Percentiles rank a stretch among this genome's conserved stretches.
Conservation (phyloP, 2,329 filamentous ascomycete genomes). For the Pezicula neosporulosa region DNA sequence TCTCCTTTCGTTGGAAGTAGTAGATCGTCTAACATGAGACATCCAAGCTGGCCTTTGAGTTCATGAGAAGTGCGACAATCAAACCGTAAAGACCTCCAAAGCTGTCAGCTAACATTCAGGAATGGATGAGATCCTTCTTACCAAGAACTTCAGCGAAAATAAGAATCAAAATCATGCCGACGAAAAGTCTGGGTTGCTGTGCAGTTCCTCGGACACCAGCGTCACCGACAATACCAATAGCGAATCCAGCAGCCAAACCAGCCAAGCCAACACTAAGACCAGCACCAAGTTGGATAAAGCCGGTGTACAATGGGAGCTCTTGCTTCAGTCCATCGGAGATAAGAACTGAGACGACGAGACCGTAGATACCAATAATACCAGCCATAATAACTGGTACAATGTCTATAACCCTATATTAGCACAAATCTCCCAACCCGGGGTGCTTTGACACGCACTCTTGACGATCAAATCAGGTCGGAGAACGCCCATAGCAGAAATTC, state of each 20-base stretch:
- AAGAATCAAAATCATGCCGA: slow-evolving; percentile 79
- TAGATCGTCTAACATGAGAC: slow-evolving; percentile 51
- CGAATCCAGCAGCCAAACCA: slow-evolving; percentile 81
- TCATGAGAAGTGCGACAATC: slow-evolving; percentile 99
- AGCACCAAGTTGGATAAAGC: slow-evolving; percentile 82
- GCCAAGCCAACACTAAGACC: slow-evolving; percentile 79
- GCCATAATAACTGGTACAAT: slow-evolving; percentile 99
- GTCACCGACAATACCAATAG: slow-evolving; percentile 85
- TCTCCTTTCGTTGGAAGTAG: slow-evolving; percentile 16
- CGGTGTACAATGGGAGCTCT: slow-evolving; percentile 70
- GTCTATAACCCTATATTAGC: slow-evolving; percentile 52
- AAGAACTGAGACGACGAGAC: slow-evolving; percentile 82
- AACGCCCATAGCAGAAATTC: slow-evolving; percentile 98
- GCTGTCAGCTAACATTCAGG: slow-evolving; percentile 22
- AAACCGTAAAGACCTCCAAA: slow-evolving; percentile 89
- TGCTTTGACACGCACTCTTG: slow-evolving; percentile 72
- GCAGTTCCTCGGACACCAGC: slow-evolving; percentile 85
- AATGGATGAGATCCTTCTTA: slow-evolving; percentile 34
- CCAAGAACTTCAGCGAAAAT: slow-evolving; percentile 85
- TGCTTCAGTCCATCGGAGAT: slow-evolving; percentile 78
- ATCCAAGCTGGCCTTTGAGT: slow-evolving; percentile 78
- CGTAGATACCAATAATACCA: slow-evolving; percentile 99
- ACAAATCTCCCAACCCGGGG: neutral
- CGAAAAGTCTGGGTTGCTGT: slow-evolving; percentile 64
- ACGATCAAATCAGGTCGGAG: slow-evolving; percentile 96